phyloP scores from a whole-genome alignment of 176 grass and related monocot genomes.

The Oryza glaberrima region DNA sequence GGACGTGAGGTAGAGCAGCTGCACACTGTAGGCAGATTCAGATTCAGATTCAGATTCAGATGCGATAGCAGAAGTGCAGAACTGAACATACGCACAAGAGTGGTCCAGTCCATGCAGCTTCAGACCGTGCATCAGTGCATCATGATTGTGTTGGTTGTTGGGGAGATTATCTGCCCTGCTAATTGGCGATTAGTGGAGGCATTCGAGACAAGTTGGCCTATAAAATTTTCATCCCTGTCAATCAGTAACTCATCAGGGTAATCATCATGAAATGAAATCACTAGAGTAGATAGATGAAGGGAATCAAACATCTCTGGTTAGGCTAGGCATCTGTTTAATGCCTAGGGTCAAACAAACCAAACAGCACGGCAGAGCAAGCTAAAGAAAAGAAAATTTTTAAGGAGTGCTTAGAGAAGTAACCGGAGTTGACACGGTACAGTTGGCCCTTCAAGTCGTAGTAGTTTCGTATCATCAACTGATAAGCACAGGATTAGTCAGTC shows the following conservation, averaged over 20 bases:
- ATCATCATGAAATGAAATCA: neutral
- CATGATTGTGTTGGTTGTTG: neutral
- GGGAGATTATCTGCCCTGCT: neutral
- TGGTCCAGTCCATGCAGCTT: neutral
- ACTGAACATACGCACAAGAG: neutral
- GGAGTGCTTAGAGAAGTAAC: neutral
- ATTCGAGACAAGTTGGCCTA: neutral
- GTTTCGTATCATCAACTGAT: conserved; percentile 18
- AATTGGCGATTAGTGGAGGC: neutral
- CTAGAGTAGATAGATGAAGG: neutral
- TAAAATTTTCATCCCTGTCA: neutral
- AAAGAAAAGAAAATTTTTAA: neutral
- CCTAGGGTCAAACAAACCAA: neutral
- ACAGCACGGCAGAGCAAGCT: neutral
- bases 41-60: conserved; percentile 5
- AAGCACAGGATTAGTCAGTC: neutral
- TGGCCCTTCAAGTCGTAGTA: neutral
- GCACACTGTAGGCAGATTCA: neutral
- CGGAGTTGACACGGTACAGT: conserved; percentile 36
- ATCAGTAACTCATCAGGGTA: neutral
- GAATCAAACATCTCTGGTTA: neutral
- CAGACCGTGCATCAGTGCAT: neutral
- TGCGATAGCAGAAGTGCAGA: neutral
- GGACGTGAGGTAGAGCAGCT: neutral
- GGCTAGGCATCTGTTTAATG: neutral